These are phyloP conservation scores for Sesbania bispinosa DNA, from an alignment of 306 rosid genomes.

Conservation along the genomic window DNA sequence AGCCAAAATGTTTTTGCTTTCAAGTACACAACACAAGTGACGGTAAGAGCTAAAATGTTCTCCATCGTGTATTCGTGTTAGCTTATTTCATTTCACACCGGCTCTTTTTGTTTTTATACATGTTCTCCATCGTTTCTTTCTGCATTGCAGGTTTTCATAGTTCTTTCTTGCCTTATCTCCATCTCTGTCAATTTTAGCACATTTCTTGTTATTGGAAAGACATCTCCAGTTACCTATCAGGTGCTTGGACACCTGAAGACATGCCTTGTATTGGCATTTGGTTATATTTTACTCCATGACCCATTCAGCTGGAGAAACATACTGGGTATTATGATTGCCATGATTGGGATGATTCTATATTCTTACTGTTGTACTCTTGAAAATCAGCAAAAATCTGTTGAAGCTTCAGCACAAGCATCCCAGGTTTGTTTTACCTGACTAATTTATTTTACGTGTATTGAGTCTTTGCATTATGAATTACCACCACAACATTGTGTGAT, in stretches of 20 bases:
- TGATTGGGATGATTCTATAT: conserved; percentile 84
- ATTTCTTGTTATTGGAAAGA: conserved; percentile 91
- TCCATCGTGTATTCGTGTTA: too few species aligned
- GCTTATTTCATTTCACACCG: background rate
- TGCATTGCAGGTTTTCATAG: conserved; percentile 65
- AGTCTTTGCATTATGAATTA: background rate
- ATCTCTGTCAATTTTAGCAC: conserved; percentile 97
- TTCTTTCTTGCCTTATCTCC: conserved; percentile 86
- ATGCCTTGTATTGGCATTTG: conserved; percentile 88
- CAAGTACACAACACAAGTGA: conserved; percentile 82
- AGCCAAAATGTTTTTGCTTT: conserved; percentile 74
- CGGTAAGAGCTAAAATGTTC: conserved; percentile 58
- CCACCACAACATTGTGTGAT: background rate
- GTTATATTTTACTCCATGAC: conserved; percentile 77
- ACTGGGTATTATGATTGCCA: conserved; percentile 72
- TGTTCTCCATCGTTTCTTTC: conserved; percentile 10
- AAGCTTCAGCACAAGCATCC: conserved; percentile 48
- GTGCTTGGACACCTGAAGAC: conserved; percentile 98
- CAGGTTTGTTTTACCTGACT: conserved; percentile 46
- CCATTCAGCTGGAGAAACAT: conserved; percentile 96
- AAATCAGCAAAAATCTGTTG: conserved; percentile 70
- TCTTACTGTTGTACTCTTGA: conserved; percentile 72
- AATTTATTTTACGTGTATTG: background rate
- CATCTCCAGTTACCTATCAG: conserved; percentile 96
- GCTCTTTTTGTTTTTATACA: background rate